phyloP scores from a whole-genome alignment of 2,329 filamentous ascomycete genomes.

The Verticillium alfalfae region DNA sequence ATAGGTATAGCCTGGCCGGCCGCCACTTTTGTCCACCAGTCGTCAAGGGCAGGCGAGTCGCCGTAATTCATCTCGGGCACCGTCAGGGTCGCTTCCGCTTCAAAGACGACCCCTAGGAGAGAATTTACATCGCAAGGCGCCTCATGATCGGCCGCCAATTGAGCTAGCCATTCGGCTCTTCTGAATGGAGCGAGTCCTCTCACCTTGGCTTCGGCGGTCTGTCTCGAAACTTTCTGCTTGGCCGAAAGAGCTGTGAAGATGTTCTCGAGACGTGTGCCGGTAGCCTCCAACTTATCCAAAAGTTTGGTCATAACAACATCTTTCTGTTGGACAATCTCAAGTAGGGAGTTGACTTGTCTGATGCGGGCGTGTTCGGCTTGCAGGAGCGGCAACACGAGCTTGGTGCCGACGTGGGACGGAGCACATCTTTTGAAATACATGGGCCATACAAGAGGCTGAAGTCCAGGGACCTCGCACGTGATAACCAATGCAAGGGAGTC shows the following conservation, averaged over 20 bases:
- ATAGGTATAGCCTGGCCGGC: conserved; percentile 2
- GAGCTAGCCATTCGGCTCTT: conserved; percentile 29
- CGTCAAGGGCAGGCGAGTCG: conserved; percentile 29
- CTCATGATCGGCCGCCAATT: conserved; percentile 16
- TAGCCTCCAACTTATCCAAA: conserved; percentile 47
- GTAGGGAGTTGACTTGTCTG: conserved; percentile 36
- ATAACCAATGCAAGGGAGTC: conserved; percentile 46
- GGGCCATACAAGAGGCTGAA: conserved; percentile 61
- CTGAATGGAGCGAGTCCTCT: conserved; percentile 47
- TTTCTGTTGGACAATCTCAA: conserved; percentile 39
- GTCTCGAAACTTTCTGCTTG: conserved; percentile 39
- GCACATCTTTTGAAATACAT: conserved; percentile 47
- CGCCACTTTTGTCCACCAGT: conserved; percentile 37
- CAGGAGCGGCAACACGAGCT: conserved; percentile 47
- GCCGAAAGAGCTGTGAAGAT: conserved; percentile 43
- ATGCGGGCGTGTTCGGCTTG: conserved; percentile 35
- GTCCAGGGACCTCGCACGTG: conserved; percentile 57
- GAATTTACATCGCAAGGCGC: conserved; percentile 22
- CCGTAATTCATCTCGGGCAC: conserved; percentile 20
- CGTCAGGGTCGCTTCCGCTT: conserved; percentile 23
- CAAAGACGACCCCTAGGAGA: conserved; percentile 37
- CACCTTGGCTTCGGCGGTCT: conserved; percentile 39
- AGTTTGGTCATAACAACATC: conserved; percentile 45
- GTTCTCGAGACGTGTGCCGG: conserved; percentile 45
- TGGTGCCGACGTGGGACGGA: conserved; percentile 34